A percentile compares a stretch with the other conserved stretches of the same genome.
These are phyloP conservation scores for Croton laevigatus DNA, from an alignment of 441 rosid species.

Conservation along the genomic window DNA sequence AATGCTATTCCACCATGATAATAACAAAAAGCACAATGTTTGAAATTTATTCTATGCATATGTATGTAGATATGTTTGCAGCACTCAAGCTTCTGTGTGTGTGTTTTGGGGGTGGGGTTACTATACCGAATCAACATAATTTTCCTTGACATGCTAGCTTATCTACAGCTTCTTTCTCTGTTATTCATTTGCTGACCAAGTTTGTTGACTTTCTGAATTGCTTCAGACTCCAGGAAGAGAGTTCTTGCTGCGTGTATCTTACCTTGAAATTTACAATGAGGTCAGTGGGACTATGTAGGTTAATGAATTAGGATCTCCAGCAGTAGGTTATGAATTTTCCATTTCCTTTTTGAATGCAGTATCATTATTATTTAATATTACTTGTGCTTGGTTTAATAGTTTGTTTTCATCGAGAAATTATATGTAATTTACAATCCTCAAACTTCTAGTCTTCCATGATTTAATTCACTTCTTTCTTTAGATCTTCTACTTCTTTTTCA, in stretches of 20 bases:
- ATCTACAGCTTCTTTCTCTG: neutral
- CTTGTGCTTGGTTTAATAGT: neutral
- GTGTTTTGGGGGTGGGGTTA: too few relatives aligned
- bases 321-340: neutral
- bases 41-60: neutral
- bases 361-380: neutral
- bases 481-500: too few relatives aligned
- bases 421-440: neutral
- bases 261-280: slow-evolving; percentile 99
- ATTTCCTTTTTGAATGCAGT: neutral
- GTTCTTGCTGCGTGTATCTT: slow-evolving; percentile 94
- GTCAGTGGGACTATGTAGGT: slow-evolving; percentile 35
- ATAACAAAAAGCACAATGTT: neutral
- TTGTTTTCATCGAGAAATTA: neutral
- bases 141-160: too few relatives aligned
- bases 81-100: neutral
- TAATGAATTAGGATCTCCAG: neutral
- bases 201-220: slow-evolving; percentile 26
- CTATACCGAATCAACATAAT: too few relatives aligned
- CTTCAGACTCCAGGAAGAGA: slow-evolving; percentile 99
- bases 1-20: neutral
- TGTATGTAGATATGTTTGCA: too few relatives aligned
- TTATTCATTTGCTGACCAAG: slow-evolving; percentile 8
- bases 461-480: neutral
- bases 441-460: neutral